Conservation (phyloP, 257 asterid genomes). For the Osmanthus fragrans region DNA sequence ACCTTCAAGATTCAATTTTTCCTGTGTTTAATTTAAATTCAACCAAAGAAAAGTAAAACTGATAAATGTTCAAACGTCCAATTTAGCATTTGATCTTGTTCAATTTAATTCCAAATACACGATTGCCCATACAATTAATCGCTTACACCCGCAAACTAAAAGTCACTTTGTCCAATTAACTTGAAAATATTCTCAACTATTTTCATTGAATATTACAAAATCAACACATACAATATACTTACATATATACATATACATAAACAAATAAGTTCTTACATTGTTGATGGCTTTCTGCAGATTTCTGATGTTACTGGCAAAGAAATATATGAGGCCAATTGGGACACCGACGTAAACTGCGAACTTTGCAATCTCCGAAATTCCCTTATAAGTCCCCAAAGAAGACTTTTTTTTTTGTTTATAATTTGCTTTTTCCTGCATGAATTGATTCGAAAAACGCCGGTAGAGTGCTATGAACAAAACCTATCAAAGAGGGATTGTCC, state of each 20-base stretch:
- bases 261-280: conserved; percentile 44
- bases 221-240: neutral
- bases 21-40: too few relatives aligned
- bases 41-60: too few relatives aligned
- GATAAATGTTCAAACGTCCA: neutral
- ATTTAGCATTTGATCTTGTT: neutral
- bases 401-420: conserved; percentile 53
- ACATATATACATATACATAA: neutral
- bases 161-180: neutral
- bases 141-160: neutral
- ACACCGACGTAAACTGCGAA: conserved; percentile 75
- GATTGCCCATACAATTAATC: neutral
- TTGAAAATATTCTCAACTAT: neutral
- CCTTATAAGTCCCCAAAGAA: conserved; percentile 78
- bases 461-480: conserved; percentile 5
- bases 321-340: conserved; percentile 87
- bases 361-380: conserved; percentile 82
- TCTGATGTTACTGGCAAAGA: conserved; percentile 69
- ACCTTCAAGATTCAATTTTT: too few relatives aligned
- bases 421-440: conserved; percentile 4
- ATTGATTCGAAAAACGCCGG: conserved; percentile 3
- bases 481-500: too few relatives aligned
- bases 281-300: conserved; percentile 87
- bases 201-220: too few relatives aligned
- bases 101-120: neutral